Base-by-base conservation (phyloP, 2,329 filamentous ascomycete species). In the Penicillium corylophilum region DNA sequence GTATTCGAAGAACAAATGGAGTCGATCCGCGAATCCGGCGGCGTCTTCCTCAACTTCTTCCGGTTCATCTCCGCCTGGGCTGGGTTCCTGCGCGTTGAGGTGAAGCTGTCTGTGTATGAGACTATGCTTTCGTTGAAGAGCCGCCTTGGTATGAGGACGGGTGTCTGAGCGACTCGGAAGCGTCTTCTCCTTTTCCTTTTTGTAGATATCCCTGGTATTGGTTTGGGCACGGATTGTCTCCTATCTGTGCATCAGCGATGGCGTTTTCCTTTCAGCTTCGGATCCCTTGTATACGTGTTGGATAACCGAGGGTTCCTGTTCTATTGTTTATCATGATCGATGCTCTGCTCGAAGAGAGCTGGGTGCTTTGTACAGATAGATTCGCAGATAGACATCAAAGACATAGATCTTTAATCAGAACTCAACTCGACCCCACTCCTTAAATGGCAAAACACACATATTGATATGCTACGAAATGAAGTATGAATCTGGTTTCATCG, bases 1-100 rank as follows among this genome's bases (percentile, higher is more conserved):
- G 82, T 87, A 13, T 85, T 82, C 62, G 77, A 84, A 53, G 83
- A 86, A 64, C 74, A 82, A 53, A 69, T 84, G 53, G 82, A 86
- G 49, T 52, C 57, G 15, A 73, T 79, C 45, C 62, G 68, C 3
- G 71, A 82, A 36, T 64, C 64, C 1, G 79, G 79, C 3, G 80
- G 79, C 50, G 50, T 82, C 1, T 60, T 84, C 7, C 77, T 82
- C 0, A 85, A 84, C 55, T 64, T 83, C 36, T 61, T 79, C 56
- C 68, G 64, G 4, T 79, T 82, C 55, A 53, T 84, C 8, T 53
- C 64, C 5, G 83, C 82, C 3, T 82, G 81, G 77, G 64, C 71
- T 2, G 73, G 71, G 10, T 84, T 81, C 61, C 70, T 79, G 47
- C 74, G 80, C 29, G 77, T 86, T 0, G 82, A 84, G 64, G 50